Base-by-base conservation (phyloP, 495 filamentous ascomycete species). In the Penicillium atrosanguineum region DNA sequence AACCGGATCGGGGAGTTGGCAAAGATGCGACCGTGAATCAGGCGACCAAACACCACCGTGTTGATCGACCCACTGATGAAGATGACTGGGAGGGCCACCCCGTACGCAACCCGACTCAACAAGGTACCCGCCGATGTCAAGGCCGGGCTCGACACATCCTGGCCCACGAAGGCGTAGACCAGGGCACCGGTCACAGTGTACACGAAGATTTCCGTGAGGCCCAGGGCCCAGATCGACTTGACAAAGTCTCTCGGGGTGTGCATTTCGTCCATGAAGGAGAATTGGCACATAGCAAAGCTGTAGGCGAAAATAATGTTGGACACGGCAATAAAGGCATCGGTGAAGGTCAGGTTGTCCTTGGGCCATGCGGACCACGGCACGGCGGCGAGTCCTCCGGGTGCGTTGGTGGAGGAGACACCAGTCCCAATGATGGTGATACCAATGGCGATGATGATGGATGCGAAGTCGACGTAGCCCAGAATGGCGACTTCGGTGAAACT, bases 181-280 rank as follows among this genome's bases (percentile, higher is more conserved):
- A 88, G 61, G 0, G 82, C 79, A 16, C 83, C 84, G 0, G 85
- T 82, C n/a, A 87, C 25, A 15, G 84, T 84, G 68, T 91, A 90
- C 44, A 89, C 79, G 46, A 81, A 44, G 23, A 83, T 85, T 57
- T 87, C 84, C 14, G 79, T 79, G 50, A 79, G 53, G 40, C 85
- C 83, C 1, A 87, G 79, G 20, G 78, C 56, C 58, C 75, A 76
- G 53, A 89, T 79, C 3, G 86, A 79, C 69, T 87, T 87, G 50
- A 72, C 63, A 55, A 77, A 87, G 59, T 88, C 83, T 26, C 60
- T 56, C 0, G 86, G 86, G 1, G 83, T 83, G 63, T 86, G 83
- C 81, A 90, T 87, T 67, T 90, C 87, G 49, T 83, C 79, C 74
- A 87, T 87, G 65, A 90, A 87, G 40, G 74, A 79, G 69, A 89